Percentiles rank a stretch among this genome's conserved stretches.
Evolutionary conservation across 345 rosid species (phyloP).

Genomic region (Raphanus sativus): DNA sequence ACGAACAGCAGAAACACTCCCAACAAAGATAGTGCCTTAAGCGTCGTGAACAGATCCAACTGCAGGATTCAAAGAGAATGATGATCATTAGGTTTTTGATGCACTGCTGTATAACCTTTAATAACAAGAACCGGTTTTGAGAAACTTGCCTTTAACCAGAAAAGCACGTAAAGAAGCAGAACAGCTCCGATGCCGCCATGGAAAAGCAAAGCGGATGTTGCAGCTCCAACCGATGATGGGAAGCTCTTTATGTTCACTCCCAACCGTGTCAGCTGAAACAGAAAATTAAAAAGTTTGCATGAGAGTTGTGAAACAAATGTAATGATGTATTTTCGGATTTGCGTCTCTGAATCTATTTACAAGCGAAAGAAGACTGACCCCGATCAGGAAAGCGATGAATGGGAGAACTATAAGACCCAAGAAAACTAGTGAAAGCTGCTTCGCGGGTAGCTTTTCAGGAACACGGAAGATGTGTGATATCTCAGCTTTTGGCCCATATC

Average conservation of each 20-base stretch:
- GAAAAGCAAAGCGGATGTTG: slow-evolving; percentile 71
- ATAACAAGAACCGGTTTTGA: background rate
- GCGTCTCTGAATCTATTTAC: background rate
- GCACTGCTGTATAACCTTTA: background rate
- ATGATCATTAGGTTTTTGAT: background rate
- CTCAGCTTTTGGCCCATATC: slow-evolving; percentile 88
- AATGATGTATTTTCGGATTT: background rate
- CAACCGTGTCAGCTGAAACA: slow-evolving; percentile 56
- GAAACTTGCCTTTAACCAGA: slow-evolving; percentile 85
- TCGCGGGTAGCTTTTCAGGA: slow-evolving; percentile 87
- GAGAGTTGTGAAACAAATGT: background rate
- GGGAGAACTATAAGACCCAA: slow-evolving; percentile 79
- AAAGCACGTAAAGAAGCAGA: slow-evolving; percentile 73
- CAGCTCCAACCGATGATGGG: slow-evolving; percentile 66
- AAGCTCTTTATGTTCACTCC: slow-evolving; percentile 92
- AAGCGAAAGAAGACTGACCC: slow-evolving; percentile 60
- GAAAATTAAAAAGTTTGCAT: background rate
- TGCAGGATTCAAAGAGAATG: slow-evolving; percentile 30
- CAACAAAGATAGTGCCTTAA: slow-evolving; percentile 72
- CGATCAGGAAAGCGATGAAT: slow-evolving; percentile 67
- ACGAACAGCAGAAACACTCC: slow-evolving; percentile 79
- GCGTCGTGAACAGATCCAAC: slow-evolving; percentile 92
- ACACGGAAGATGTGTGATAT: slow-evolving; percentile 78
- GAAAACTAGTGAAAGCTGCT: slow-evolving; percentile 79
- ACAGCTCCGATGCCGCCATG: slow-evolving; percentile 86